phyloP scores from a whole-genome alignment of 2,329 filamentous ascomycete species.

The Hymenoscyphus salicellus region DNA sequence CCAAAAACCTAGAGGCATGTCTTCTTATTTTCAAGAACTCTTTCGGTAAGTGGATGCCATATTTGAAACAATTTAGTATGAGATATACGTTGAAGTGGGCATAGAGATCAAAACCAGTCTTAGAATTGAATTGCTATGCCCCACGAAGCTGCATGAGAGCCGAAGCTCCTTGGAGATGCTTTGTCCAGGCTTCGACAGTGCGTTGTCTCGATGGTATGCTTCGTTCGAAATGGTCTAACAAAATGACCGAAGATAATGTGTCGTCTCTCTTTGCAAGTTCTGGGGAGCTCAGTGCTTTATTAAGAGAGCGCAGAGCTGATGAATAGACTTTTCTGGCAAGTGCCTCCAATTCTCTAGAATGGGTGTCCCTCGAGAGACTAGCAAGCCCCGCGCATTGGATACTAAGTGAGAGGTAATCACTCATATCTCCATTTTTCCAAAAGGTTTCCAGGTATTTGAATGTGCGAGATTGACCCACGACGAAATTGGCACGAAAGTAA shows the following conservation, averaged over 20 bases:
- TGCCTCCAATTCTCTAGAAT: conserved; percentile 40
- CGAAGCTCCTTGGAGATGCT: conserved; percentile 50
- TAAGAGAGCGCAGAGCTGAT: conserved; percentile 47
- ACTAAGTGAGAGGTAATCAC: conserved; percentile 1
- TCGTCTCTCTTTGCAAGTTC: conserved; percentile 48
- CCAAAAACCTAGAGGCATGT: conserved; percentile 39
- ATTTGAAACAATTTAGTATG: conserved; percentile 50
- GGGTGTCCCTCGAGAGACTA: conserved; percentile 42
- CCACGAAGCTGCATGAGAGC: conserved; percentile 48
- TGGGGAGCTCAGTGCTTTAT: conserved; percentile 44
- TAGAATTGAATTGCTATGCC: conserved; percentile 44
- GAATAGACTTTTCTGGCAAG: conserved; percentile 49
- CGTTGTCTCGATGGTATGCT: conserved; percentile 39
- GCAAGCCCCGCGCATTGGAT: conserved; percentile 47
- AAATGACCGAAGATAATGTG: conserved; percentile 51
- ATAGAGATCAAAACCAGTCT: conserved; percentile 50
- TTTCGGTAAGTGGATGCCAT: conserved; percentile 47
- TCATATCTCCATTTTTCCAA: not conserved
- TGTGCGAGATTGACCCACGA: conserved; percentile 3
- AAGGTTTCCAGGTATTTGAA: conserved; percentile 11
- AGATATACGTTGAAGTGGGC: conserved; percentile 50
- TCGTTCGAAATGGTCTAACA: conserved; percentile 52
- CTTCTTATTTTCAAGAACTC: conserved; percentile 43
- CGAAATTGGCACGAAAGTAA: conserved; percentile 12
- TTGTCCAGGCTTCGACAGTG: conserved; percentile 44